Percentiles rank a stretch among this genome's conserved stretches.
These are phyloP conservation scores for Chaetomiaceae sp. DNA, from an alignment of 2,329 filamentous ascomycete species.

Conservation along the genomic window DNA sequence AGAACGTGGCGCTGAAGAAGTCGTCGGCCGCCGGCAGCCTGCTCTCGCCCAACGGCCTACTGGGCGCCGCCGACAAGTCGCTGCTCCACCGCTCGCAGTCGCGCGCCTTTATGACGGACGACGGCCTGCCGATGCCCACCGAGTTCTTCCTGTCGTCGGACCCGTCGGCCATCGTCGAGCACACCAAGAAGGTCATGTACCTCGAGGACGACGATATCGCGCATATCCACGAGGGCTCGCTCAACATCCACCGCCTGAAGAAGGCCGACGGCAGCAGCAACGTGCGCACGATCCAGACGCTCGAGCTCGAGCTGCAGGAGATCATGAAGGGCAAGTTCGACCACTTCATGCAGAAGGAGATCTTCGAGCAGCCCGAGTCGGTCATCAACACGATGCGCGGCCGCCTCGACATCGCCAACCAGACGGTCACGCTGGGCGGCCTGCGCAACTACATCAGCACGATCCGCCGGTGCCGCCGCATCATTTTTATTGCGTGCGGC, in stretches of 20 bases:
- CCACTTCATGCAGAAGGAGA: slow-evolving; percentile 99
- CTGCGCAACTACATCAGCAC: slow-evolving; percentile 94
- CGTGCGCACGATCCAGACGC: slow-evolving; percentile 94
- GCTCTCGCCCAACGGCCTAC: slow-evolving; percentile 60
- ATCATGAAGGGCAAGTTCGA: slow-evolving; percentile 99
- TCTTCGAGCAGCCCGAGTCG: slow-evolving; percentile 99
- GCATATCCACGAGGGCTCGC: slow-evolving; percentile 96
- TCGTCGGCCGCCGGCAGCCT: slow-evolving; percentile 69
- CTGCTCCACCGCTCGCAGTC: slow-evolving; percentile 98
- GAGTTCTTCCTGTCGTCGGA: slow-evolving; percentile 99
- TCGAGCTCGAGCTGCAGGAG: slow-evolving; percentile 98
- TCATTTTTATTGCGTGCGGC: slow-evolving; percentile 98
- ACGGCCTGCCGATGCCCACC: slow-evolving; percentile 94
- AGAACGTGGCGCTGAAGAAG: slow-evolving; percentile 97
- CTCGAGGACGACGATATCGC: slow-evolving; percentile 99
- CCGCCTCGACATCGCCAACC: slow-evolving; percentile 88
- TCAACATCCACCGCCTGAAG: slow-evolving; percentile 97
- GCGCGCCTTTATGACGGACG: slow-evolving; percentile 96
- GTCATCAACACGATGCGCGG: slow-evolving; percentile 99
- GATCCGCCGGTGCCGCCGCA: slow-evolving; percentile 90
- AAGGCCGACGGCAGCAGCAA: slow-evolving; percentile 97
- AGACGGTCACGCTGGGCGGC: slow-evolving; percentile 91
- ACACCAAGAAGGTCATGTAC: slow-evolving; percentile 99
- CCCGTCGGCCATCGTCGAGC: slow-evolving; percentile 95
- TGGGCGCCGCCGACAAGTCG: slow-evolving; percentile 93